Percentiles rank a stretch among this genome's conserved stretches.
Evolutionary conservation across 2,329 filamentous ascomycete genomes (phyloP).

Genomic region (Leptosphaerulina australis): DNA sequence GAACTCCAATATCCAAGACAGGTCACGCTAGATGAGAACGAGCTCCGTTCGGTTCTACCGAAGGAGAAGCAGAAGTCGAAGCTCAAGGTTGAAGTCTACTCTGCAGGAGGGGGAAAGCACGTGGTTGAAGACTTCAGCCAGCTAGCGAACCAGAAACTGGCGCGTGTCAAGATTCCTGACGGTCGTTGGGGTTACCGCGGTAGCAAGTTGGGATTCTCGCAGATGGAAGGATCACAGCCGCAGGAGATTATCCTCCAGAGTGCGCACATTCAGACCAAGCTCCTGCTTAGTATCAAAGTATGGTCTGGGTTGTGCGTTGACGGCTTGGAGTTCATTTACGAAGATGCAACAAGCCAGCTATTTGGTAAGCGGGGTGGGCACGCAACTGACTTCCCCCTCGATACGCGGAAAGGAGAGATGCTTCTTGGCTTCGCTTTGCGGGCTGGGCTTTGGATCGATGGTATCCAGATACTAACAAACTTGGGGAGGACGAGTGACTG

Average conservation of each 20-base stretch:
- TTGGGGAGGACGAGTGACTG: constrained; percentile 83
- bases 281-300: constrained; percentile 75
- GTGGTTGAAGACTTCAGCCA: constrained; percentile 77
- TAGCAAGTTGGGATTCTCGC: constrained; percentile 73
- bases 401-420: constrained; percentile 83
- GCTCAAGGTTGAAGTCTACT: constrained; percentile 75
- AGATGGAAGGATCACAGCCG: constrained; percentile 71
- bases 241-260: constrained; percentile 78
- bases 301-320: constrained; percentile 80
- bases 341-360: constrained; percentile 80
- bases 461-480: constrained; percentile 86
- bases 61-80: constrained; percentile 73
- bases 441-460: constrained; percentile 83
- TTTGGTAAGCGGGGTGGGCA: constrained; percentile 83
- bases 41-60: constrained; percentile 73
- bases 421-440: constrained; percentile 85
- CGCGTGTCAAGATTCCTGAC: constrained; percentile 75
- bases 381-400: constrained; percentile 76
- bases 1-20: constrained; percentile 69
- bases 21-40: constrained; percentile 74
- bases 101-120: constrained; percentile 73
- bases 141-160: constrained; percentile 69
- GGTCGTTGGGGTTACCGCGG: constrained; percentile 77
- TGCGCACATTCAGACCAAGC: constrained; percentile 66
- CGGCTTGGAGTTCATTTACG: constrained; percentile 91